Evolutionary conservation across 495 filamentous ascomycete species (phyloP), one percentile per base, ranked within the genome.

Genomic region (Alectoria sarmentosa): DNA sequence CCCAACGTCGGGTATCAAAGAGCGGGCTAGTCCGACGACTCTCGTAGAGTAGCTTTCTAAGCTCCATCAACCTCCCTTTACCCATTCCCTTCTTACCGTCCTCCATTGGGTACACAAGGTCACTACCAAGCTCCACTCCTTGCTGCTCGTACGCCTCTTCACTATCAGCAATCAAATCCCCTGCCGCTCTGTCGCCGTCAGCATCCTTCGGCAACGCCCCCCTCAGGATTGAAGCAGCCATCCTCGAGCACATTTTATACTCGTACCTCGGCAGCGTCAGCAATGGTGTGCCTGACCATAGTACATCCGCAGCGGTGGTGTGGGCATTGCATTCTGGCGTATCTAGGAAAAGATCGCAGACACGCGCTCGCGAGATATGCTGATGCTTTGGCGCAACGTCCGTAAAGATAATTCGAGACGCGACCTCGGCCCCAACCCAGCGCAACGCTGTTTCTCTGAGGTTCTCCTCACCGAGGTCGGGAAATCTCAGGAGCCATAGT

Each of bases 211-310:
- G 92, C 11, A 98, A 78, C 3, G 94, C 94, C 46, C 94, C 95
- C 65, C 83, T 88, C 17, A 98, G 80, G 67, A 98, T 98, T 19
- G 90, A 93, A 44, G 92, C 92, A 28, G 94, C 94, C 89, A 98
- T 98, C 59, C 95, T 86, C 49, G 90, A 95, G 75, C 95, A 98
- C 94, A 99, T 99, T 78, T 99, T 99, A 74, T 97, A 96, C 61
- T 86, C 82, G 75, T 97, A 94, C 38, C 93, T 84, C n/a, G 92
- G 92, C n/a, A 92, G 80, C 0, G 94, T 99, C 61, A 98, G 78
- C 60, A 99, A 80, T 41, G 94, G 94, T 9, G 95, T 99, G 60
- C 90, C 92, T 55, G 89, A 92, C 94, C 94, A 99, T 28, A 98
- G 80, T 13, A 98, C 88, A 71, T 99, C 94, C 8, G 94, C 96